Evolutionary conservation across 2,329 filamentous ascomycete species (phyloP), one percentile per base, ranked within the genome.

Genomic region (Cyanodermella asteris): DNA sequence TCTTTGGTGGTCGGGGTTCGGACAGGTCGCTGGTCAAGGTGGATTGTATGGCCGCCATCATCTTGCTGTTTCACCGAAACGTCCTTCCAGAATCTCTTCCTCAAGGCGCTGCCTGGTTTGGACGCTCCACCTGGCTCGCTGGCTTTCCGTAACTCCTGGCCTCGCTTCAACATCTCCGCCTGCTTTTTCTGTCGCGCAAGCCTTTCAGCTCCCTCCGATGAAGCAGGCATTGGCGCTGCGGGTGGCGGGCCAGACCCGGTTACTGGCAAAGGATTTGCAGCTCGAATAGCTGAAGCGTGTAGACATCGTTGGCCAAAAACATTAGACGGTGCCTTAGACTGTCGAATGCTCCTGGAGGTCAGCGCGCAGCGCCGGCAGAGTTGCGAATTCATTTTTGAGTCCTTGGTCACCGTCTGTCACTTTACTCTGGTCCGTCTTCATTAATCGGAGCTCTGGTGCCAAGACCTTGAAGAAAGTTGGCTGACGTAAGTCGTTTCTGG

Each of bases 61-160:
- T 35, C 32, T 30, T n/a, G 16, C 23, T 9, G 7, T 16, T 30
- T 57, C 18, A 93, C 69, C 31, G 59, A 47, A 2, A 87, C 78
- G 42, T 87, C 64, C 47, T 74, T 78, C 84, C 84, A 94, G 54
- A 93, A 93, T 26, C 82, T 64, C 53, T 70, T 76, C 41, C 59
- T 59, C 40, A 71, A 57, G 29, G 63, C 41, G 18, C 45, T 52
- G 11, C 46, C 43, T 2, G 57, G 54, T 34, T 59, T 59, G 16
- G 44, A 38, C n/a, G n/a, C n/a, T n/a, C n/a, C n/a, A n/a, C n/a
- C n/a, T n/a, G n/a, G n/a, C 3, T 53, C 46, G 26, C 50, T 42
- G 3, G 47, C 31, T n/a, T n/a, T n/a, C 24, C 45, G 49, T 26
- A 51, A 34, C 33, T 54, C 43, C 32, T 56, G 51, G 4, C 52